These are phyloP conservation scores for Zea mays DNA, from an alignment of 176 grass and related monocot genomes.

Conservation along the genomic window DNA sequence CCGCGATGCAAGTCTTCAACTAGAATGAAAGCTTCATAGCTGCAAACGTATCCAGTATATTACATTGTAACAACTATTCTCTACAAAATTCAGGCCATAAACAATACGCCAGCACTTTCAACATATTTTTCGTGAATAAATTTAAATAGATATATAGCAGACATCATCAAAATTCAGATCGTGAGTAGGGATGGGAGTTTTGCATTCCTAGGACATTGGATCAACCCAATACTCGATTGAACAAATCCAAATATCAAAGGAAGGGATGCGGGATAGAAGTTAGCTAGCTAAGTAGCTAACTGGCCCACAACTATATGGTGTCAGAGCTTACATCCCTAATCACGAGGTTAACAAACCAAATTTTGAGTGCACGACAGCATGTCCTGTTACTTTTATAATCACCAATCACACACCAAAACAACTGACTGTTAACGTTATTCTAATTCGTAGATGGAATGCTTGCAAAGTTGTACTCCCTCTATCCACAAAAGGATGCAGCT, in stretches of 20 bases:
- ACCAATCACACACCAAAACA: not conserved
- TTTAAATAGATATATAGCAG: slow-evolving; percentile 5
- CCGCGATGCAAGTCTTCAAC: not conserved
- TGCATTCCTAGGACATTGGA: not conserved
- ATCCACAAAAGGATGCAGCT: no score
- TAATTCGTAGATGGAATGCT: not conserved
- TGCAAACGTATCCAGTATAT: not conserved
- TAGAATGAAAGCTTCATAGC: slow-evolving; percentile 1
- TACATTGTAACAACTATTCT: not conserved
- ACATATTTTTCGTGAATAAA: not conserved
- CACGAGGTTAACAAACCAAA: slow-evolving; percentile 3
- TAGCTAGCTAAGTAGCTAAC: not conserved
- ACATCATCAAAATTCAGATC: not conserved
- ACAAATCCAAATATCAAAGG: not conserved
- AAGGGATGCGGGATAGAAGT: not conserved
- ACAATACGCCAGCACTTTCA: not conserved
- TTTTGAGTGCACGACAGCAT: not conserved
- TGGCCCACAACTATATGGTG: not conserved
- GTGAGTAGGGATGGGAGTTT: not conserved
- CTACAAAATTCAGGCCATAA: not conserved
- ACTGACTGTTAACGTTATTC: not conserved
- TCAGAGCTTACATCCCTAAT: not conserved
- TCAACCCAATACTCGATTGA: not conserved
- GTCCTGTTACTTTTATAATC: slow-evolving; percentile 1
- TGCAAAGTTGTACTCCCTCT: not conserved